Evolutionary conservation across 768 basidiomycete species (phyloP), one percentile per base, ranked within the genome.

Genomic region (Nevesoporus exiguus): DNA sequence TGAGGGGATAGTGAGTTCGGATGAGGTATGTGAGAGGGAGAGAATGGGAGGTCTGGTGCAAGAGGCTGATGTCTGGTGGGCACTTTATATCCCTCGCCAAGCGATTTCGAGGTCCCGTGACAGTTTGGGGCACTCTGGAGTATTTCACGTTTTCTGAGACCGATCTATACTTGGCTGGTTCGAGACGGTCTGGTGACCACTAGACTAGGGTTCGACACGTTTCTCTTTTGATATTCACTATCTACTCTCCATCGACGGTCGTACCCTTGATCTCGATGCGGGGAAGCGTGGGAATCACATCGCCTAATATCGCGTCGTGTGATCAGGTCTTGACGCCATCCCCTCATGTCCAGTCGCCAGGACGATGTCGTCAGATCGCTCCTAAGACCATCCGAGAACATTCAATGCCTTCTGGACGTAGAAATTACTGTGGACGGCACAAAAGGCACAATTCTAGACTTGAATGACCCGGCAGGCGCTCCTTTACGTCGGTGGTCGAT

Each of bases 361-460:
- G 60, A 57, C 27, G 49, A 68, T 22, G 5, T 29, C 40, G n/a
- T 64, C 44, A 49, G 59, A 27, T 58, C 63, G 0, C 56, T 73
- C 19, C 53, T 78, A 9, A 71, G 67, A 7, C 67, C 76, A 1
- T 73, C 82, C 5, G 84, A 85, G 44, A 67, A 71, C 47, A 70
- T 79, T 24, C 75, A 72, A 51, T 73, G 74, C 25, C 54, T 77
- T 2, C 58, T 85, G 8, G 74, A 80, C 42, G 74, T 73, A 49
- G 64, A 76, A 14, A 49, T 57, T 48, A 19, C 55, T 39, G 10
- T 44, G 19, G 30, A 63, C 10, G 42, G 30, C 30, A 2, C 44
- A 24, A 17, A 62, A 8, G 40, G 33, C 27, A 2, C 44, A 24
- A 17, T 21, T 5, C 22, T 14, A 41, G 33, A n/a, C 24, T 49